Evolutionary conservation across 306 rosid species (phyloP).

Genomic region (Prunus davidiana): DNA sequence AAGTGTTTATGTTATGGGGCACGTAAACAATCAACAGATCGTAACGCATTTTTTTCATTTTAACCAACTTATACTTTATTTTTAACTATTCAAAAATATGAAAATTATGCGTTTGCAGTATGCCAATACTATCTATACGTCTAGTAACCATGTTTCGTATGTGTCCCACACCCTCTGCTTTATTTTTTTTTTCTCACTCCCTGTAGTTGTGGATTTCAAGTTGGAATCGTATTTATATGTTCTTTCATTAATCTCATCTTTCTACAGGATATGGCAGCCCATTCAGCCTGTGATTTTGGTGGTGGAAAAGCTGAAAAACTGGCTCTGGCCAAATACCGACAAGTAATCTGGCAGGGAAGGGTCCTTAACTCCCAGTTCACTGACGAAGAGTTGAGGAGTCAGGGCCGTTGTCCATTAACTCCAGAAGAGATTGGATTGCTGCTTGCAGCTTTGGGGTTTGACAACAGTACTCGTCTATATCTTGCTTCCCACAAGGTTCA

Average conservation of each 20-base stretch:
- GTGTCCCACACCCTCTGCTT: neutral
- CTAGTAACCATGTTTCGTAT: neutral
- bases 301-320: slow-evolving; percentile 91
- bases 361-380: slow-evolving; percentile 97
- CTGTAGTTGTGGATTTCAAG: neutral
- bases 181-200: neutral
- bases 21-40: neutral
- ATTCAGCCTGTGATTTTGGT: slow-evolving; percentile 98
- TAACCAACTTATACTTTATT: neutral
- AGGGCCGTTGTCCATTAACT: slow-evolving; percentile 98
- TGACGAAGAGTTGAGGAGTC: slow-evolving; percentile 85
- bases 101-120: neutral
- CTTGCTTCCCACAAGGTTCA: slow-evolving; percentile 98
- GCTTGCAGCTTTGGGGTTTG: slow-evolving; percentile 89
- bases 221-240: neutral
- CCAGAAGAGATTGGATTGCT: slow-evolving; percentile 96
- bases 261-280: slow-evolving; percentile 97
- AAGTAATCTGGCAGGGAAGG: slow-evolving; percentile 95
- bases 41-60: no score
- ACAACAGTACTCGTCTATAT: slow-evolving; percentile 84
- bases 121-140: no score
- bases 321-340: slow-evolving; percentile 93
- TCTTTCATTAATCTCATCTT: neutral
- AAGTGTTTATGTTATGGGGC: neutral
- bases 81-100: neutral